Evolutionary conservation across 345 rosid species (phyloP).

Genomic region (Gynandropsis gynandra): DNA sequence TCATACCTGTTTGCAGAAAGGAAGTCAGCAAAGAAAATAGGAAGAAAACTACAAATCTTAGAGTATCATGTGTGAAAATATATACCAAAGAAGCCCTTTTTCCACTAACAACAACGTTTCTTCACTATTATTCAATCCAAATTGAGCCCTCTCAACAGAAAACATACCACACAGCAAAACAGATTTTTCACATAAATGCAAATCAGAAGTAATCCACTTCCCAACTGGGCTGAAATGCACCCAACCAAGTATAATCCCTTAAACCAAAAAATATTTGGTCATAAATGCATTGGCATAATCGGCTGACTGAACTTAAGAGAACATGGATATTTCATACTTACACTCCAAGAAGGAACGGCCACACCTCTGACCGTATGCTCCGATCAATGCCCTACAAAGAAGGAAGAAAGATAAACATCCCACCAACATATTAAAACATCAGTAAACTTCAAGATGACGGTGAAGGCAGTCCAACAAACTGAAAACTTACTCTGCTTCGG

Average conservation of each 20-base stretch:
- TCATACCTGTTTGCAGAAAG: conserved; percentile 46
- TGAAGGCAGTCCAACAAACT: neutral
- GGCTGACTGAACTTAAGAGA: neutral
- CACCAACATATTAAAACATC: conserved; percentile 1
- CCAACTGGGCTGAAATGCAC: neutral
- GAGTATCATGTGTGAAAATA: neutral
- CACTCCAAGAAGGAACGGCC: conserved; percentile 99
- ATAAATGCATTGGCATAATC: conserved; percentile 1
- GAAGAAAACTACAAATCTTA: neutral
- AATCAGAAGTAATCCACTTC: neutral
- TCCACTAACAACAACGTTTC: conserved; percentile 2
- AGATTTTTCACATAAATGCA: neutral
- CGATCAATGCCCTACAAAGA: conserved; percentile 84
- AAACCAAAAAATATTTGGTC: too few relatives aligned
- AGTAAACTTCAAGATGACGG: conserved; percentile 6
- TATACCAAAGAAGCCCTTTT: neutral
- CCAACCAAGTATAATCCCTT: neutral
- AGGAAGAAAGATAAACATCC: conserved; percentile 15
- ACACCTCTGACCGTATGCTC: conserved; percentile 74
- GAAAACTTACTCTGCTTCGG: conserved; percentile 72
- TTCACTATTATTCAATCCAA: conserved; percentile 1
- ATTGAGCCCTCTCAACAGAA: conserved; percentile 5
- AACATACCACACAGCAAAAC: conserved; percentile 1
- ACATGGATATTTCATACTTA: conserved; percentile 38
- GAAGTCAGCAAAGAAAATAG: neutral